Conservation (phyloP, 208 protist species). For the Leishmania tarentolae region DNA sequence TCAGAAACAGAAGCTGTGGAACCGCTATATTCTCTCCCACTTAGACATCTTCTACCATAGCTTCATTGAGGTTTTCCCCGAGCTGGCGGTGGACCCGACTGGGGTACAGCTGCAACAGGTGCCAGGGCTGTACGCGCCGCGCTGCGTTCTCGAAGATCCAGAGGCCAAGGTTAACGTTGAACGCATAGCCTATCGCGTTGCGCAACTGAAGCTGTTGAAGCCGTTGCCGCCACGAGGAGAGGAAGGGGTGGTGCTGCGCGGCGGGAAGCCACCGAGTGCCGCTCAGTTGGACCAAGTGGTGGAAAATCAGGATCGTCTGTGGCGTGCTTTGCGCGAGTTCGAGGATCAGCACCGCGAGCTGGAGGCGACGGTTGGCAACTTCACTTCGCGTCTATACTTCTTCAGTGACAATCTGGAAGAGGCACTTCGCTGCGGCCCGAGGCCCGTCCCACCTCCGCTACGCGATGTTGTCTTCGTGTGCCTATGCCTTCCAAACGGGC, state of each 20-base stretch:
- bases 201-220: slow-evolving; percentile 63
- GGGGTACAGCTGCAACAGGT: slow-evolving; percentile 64
- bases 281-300: slow-evolving; percentile 34
- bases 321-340: slow-evolving; percentile 62
- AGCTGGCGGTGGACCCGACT: slow-evolving; percentile 47
- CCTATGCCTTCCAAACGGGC: slow-evolving; percentile 55
- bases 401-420: slow-evolving; percentile 83
- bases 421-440: slow-evolving; percentile 39
- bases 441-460: slow-evolving; percentile 47
- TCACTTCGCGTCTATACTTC: slow-evolving; percentile 70
- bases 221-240: slow-evolving; percentile 13
- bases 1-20: slow-evolving; percentile 79
- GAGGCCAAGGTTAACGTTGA: slow-evolving; percentile 73
- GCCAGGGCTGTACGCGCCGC: slow-evolving; percentile 66
- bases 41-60: slow-evolving; percentile 66
- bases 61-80: slow-evolving; percentile 51
- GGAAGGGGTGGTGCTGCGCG: neutral
- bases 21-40: slow-evolving; percentile 60
- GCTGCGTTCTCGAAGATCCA: slow-evolving; percentile 66
- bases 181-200: slow-evolving; percentile 67
- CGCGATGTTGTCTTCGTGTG: slow-evolving; percentile 79
- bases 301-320: slow-evolving; percentile 66
- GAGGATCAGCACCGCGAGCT: slow-evolving; percentile 50
- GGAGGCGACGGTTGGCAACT: slow-evolving; percentile 36
- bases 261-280: slow-evolving; percentile 2